Conservation (phyloP, 257 asterid species). For the Datura wrightii region DNA sequence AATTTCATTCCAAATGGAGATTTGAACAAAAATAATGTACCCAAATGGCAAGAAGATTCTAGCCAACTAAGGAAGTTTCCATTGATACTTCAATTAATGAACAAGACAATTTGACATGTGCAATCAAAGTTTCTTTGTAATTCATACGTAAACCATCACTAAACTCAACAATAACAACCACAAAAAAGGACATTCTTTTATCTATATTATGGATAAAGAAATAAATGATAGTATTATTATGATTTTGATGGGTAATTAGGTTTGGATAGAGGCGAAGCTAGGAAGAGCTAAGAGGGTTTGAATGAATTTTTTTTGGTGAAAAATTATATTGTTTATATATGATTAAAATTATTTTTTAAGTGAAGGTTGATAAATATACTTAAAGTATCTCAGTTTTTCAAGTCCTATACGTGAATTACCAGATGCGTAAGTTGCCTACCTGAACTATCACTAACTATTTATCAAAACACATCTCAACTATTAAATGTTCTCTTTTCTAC, state of each 20-base stretch:
- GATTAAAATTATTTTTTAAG: no score
- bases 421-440: no score
- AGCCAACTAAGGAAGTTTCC: conserved; percentile 1
- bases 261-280: no score
- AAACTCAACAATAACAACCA: neutral
- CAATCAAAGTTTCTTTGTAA: neutral
- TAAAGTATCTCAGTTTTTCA: no score
- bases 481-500: no score
- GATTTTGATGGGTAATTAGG: neutral
- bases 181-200: neutral
- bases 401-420: no score
- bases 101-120: neutral
- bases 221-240: neutral
- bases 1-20: neutral
- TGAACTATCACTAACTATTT: no score
- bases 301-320: no score
- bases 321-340: no score
- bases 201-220: neutral
- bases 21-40: neutral
- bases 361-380: no score
- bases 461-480: no score
- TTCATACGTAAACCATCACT: neutral
- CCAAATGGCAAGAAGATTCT: conserved; percentile 27
- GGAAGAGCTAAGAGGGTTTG: no score
- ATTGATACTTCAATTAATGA: neutral